Evolutionary conservation across 768 basidiomycete species (phyloP), one percentile per base, ranked within the genome.

Genomic region (Kwoniella bestiolae): DNA sequence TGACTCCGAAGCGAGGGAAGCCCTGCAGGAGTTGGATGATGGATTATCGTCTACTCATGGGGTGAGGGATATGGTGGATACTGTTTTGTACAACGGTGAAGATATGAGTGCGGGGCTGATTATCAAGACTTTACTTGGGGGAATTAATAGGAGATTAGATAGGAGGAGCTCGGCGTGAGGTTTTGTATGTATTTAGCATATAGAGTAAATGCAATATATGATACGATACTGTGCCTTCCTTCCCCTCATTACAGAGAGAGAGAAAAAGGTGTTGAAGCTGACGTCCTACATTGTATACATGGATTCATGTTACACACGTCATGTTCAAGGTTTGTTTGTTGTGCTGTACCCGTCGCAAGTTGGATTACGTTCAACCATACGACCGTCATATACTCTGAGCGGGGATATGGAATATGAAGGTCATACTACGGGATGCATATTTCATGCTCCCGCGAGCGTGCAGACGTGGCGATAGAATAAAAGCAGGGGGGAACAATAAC

Each of bases 21-120:
- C 84, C 14, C 65, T 85, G 35, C 82, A 82, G 60, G 80, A 92
- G 59, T 82, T 90, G 12, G 90, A 91, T 68, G 85, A 90, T 69
- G 85, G 83, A 11, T 79, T 91, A 35, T 70, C 82, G 12, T 68
- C 65, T 1, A 80, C 62, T 5, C 79, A 85, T 70, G 56, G 70
- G 1, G 63, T 79, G 41, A 63, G 87, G 83, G 89, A 90, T 71
- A 90, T 90, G 25, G 88, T 90, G 0, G 89, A 90, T 71, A 89
- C 88, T 2, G 88, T 87, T 0, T 85, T 85, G 3, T 89, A 84
- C 68, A 74, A 78, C 5, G 79, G 83, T 6, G 59, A 81, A 29
- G 72, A 68, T 50, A 68, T 89, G 65, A 84, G 76, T 41, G 83
- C 84, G 0, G 84, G 85, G 21, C 77, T 83, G 64, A 76, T 90